Percentiles rank a stretch among this genome's conserved stretches.
Evolutionary conservation across 1,284 basidiomycete genomes (phyloP).

Genomic region (Ceratobasidium sp.): DNA sequence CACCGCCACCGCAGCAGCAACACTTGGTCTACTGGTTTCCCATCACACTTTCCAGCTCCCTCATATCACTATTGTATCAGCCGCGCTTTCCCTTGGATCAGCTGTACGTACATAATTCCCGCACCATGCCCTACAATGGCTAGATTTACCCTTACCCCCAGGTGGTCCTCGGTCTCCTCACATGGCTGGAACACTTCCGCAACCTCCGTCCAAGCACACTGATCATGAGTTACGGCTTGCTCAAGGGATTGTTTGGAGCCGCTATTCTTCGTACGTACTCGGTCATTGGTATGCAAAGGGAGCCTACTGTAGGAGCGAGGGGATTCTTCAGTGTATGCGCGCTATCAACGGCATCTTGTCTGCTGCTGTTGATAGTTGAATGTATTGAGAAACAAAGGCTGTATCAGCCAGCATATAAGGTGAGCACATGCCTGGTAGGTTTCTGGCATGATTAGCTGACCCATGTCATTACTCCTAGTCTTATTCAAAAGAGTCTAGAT

Average conservation of each 20-base stretch:
- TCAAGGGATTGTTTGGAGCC: conserved; percentile 17
- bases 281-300: conserved; percentile 2
- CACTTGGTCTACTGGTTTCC: background rate
- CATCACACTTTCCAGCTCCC: background rate
- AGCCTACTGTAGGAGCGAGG: background rate
- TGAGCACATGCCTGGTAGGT: background rate
- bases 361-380: background rate
- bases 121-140: background rate
- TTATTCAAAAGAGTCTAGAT: conserved; percentile 13
- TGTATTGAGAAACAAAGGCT: conserved; percentile 1
- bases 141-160: background rate
- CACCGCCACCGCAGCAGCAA: background rate
- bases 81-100: background rate
- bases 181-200: conserved; percentile 17
- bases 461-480: background rate
- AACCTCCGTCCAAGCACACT: conserved; percentile 8
- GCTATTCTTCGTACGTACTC: conserved; percentile 8
- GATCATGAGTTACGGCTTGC: conserved; percentile 4
- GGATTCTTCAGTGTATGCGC: background rate
- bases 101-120: background rate
- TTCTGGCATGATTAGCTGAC: background rate
- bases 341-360: background rate
- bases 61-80: background rate
- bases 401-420: background rate
- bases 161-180: background rate